Conservation (phyloP, 257 asterid species). For the Solanum sitiens region DNA sequence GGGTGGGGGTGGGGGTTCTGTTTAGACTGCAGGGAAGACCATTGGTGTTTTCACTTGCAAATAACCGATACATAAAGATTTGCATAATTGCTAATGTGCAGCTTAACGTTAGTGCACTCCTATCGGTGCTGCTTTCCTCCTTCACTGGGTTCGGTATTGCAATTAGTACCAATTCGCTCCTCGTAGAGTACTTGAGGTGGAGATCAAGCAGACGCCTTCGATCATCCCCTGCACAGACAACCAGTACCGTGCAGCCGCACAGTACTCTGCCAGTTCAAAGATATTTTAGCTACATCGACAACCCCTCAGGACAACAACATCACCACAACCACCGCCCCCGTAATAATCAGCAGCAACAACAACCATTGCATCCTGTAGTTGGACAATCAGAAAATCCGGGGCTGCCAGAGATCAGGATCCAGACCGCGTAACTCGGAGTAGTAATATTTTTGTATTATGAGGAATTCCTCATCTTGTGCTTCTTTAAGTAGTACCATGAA, state of each 20-base stretch:
- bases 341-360: constrained; percentile 15
- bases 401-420: constrained; percentile 23
- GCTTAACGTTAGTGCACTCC: constrained; percentile 71
- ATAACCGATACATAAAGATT: neutral
- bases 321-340: neutral
- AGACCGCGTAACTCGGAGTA: constrained; percentile 1
- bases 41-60: neutral
- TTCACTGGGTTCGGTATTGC: constrained; percentile 96
- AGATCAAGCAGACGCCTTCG: constrained; percentile 42
- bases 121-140: constrained; percentile 84
- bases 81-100: constrained; percentile 16
- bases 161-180: constrained; percentile 85
- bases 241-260: neutral
- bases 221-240: constrained; percentile 15
- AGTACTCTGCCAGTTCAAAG: neutral
- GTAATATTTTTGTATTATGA: neutral
- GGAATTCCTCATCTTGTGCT: neutral
- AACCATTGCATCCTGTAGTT: constrained; percentile 1
- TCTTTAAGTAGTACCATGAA: neutral
- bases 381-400: constrained; percentile 12
- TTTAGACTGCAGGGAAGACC: neutral
- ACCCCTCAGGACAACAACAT: neutral
- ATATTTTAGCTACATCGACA: neutral
- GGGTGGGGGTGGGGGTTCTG: neutral
- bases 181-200: constrained; percentile 87